phyloP scores from a whole-genome alignment of 1,284 basidiomycete species.

The Polyporus tsugae region DNA sequence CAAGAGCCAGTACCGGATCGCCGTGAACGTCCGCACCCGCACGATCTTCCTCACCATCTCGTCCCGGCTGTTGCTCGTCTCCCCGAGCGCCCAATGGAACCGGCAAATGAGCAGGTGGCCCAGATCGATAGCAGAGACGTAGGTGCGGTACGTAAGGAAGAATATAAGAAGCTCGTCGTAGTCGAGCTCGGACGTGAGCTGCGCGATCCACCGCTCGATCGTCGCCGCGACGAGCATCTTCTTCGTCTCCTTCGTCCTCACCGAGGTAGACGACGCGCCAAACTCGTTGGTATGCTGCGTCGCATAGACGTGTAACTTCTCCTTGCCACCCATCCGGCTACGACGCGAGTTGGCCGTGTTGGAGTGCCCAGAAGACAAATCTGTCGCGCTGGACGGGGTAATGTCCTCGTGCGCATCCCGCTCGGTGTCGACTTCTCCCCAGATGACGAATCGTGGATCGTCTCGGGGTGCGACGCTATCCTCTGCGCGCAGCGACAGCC shows the following conservation, averaged over 20 bases:
- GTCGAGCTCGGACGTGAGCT: slow-evolving; percentile 84
- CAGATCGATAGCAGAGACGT: slow-evolving; percentile 78
- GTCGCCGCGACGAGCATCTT: slow-evolving; percentile 83
- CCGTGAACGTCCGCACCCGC: slow-evolving; percentile 86
- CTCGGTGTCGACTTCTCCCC: slow-evolving; percentile 66
- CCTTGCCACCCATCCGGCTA: slow-evolving; percentile 15
- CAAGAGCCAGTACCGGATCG: slow-evolving; percentile 85
- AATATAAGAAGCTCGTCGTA: slow-evolving; percentile 87
- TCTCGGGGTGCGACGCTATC: slow-evolving; percentile 76
- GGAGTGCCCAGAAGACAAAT: slow-evolving; percentile 52
- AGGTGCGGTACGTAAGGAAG: slow-evolving; percentile 88
- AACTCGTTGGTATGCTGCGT: slow-evolving; percentile 46
- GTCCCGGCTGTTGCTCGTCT: slow-evolving; percentile 59
- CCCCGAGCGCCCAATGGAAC: slow-evolving; percentile 86
- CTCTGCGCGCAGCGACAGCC: slow-evolving; percentile 68
- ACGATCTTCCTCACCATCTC: slow-evolving; percentile 78
- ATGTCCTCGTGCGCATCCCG: slow-evolving; percentile 50
- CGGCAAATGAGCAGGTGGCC: slow-evolving; percentile 82
- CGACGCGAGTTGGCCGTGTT: slow-evolving; percentile 34
- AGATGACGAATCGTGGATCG: slow-evolving; percentile 89
- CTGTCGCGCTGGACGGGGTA: slow-evolving; percentile 58
- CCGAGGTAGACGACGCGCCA: slow-evolving; percentile 37
- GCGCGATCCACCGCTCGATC: slow-evolving; percentile 90
- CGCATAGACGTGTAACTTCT: slow-evolving; percentile 19
- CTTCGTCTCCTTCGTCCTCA: slow-evolving; percentile 38